Evolutionary conservation across 306 rosid genomes (phyloP).

Genomic region (Styphnolobium japonicum): DNA sequence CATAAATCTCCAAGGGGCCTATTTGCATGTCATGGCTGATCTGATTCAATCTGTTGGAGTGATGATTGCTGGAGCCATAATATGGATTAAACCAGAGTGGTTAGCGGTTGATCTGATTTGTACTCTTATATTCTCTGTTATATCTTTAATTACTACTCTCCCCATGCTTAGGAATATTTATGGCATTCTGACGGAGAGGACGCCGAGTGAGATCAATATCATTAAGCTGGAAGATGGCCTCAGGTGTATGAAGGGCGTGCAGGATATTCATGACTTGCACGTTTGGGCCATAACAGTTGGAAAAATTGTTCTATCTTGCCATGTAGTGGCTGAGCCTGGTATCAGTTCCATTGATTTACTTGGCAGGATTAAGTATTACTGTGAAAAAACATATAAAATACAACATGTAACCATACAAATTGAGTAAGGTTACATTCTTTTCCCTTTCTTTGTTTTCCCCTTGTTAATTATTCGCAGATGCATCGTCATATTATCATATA

Average conservation of each 20-base stretch:
- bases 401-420: conserved; percentile 80
- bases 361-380: conserved; percentile 47
- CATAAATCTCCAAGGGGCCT: conserved; percentile 92
- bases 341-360: conserved; percentile 48
- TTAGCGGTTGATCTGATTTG: conserved; percentile 69
- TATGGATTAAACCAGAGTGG: conserved; percentile 81
- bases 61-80: conserved; percentile 84
- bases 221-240: conserved; percentile 51
- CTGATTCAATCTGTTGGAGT: conserved; percentile 94
- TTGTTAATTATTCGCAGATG: background rate
- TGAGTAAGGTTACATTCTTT: conserved; percentile 42
- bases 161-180: conserved; percentile 61
- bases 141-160: conserved; percentile 64
- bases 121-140: conserved; percentile 69
- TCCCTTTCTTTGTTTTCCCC: background rate
- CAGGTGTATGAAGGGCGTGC: conserved; percentile 70
- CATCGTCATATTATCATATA: background rate
- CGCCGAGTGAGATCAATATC: conserved; percentile 61
- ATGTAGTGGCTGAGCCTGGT: conserved; percentile 58
- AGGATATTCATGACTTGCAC: conserved; percentile 69
- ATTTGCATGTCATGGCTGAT: conserved; percentile 84
- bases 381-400: conserved; percentile 56
- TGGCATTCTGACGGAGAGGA: conserved; percentile 74
- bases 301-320: conserved; percentile 72
- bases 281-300: conserved; percentile 87